Conservation (phyloP, 768 basidiomycete genomes). For the Phanerochaete carnosa region DNA sequence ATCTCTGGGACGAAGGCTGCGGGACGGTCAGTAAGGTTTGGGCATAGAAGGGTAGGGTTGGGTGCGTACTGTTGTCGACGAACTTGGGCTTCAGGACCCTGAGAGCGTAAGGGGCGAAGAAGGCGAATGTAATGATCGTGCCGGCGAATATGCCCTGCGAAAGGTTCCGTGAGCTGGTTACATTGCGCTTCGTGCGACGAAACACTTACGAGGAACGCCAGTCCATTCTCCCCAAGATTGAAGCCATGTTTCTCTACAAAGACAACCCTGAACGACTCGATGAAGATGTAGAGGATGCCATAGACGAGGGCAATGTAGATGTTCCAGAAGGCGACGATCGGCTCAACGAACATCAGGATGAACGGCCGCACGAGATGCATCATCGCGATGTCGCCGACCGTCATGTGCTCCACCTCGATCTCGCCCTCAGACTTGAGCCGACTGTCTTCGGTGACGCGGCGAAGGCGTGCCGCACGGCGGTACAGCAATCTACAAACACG, state of each 20-base stretch:
- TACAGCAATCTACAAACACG: conserved; percentile 27
- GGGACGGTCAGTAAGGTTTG: conserved; percentile 1
- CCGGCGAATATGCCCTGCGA: conserved; percentile 8
- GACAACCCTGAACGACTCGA: too few species aligned
- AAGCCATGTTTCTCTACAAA: conserved; percentile 32
- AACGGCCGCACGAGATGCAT: too few species aligned
- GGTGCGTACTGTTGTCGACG: conserved; percentile 16
- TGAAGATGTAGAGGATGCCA: too few species aligned
- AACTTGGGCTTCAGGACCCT: conserved; percentile 5
- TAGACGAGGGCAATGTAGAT: too few species aligned
- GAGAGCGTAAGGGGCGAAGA: conserved; percentile 6
- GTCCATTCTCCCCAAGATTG: conserved; percentile 26
- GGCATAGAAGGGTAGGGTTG: not conserved
- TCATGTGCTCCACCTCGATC: conserved; percentile 17
- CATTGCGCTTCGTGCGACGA: too few species aligned
- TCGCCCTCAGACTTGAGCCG: conserved; percentile 25
- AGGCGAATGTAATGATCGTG: conserved; percentile 1
- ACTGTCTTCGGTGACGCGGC: conserved; percentile 27
- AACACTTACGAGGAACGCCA: conserved; percentile 32
- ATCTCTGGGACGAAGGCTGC: conserved; percentile 30
- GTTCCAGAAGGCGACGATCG: too few species aligned
- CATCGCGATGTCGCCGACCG: too few species aligned
- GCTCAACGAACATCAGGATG: too few species aligned
- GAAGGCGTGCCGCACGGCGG: conserved; percentile 27
- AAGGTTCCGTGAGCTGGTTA: too few species aligned